A percentile compares a stretch with the other conserved stretches of the same genome.
Evolutionary conservation across 345 rosid species (phyloP).

Genomic region (Murraya koenigii): DNA sequence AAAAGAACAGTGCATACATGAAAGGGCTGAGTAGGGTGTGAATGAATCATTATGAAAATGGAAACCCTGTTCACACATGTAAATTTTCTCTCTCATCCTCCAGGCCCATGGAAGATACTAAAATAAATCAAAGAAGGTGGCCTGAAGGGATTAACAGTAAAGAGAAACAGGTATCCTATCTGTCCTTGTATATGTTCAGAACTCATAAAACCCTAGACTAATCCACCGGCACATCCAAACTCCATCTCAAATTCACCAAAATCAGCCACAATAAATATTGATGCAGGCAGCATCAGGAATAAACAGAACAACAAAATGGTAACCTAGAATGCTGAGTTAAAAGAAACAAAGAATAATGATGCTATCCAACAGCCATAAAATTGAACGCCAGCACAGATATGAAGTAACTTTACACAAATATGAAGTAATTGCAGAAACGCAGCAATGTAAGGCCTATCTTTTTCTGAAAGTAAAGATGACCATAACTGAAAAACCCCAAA

Average conservation of each 20-base stretch:
- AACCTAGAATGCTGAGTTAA: background rate
- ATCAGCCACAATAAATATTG: background rate
- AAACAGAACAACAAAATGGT: background rate
- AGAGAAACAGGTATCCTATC: background rate
- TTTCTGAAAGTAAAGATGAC: background rate
- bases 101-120: background rate
- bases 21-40: background rate
- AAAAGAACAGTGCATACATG: background rate
- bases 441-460: background rate
- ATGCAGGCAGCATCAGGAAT: background rate
- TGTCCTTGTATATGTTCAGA: background rate
- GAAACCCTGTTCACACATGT: background rate
- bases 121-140: background rate
- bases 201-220: background rate
- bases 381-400: background rate
- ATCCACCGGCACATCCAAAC: background rate
- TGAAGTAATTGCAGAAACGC: background rate
- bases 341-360: background rate
- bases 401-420: background rate
- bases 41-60: background rate
- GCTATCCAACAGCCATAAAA: background rate
- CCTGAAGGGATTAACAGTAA: background rate
- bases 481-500: background rate
- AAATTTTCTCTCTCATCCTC: background rate
- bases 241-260: background rate